These are phyloP conservation scores for Oropetium thomaeum DNA, from an alignment of 176 grass and related monocot genomes.

Conservation along the genomic window DNA sequence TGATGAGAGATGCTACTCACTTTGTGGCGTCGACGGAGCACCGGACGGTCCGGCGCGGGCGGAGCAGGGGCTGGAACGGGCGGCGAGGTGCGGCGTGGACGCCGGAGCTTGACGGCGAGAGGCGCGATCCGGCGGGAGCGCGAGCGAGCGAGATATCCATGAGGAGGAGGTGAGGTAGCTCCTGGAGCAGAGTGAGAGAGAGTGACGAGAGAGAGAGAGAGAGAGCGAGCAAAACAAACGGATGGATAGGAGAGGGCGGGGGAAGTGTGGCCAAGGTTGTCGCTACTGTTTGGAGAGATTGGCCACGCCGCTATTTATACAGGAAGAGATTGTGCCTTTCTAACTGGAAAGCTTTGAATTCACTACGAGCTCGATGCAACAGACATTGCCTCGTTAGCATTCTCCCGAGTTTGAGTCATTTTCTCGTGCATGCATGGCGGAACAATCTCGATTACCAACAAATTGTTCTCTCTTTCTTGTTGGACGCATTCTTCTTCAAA, in stretches of 20 bases:
- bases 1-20: neutral
- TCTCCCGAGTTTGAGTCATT: neutral
- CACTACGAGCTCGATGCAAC: neutral
- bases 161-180: no score
- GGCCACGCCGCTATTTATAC: constrained; percentile 3
- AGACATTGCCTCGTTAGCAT: no score
- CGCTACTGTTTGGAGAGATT: constrained; percentile 15
- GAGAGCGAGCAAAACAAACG: neutral
- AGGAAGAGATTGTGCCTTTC: no score
- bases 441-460: no score
- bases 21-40: constrained; percentile 71
- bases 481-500: no score
- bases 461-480: no score
- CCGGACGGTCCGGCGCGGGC: constrained; percentile 33
- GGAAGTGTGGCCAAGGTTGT: constrained; percentile 3
- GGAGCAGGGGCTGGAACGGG: constrained; percentile 7
- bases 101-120: constrained; percentile 2
- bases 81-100: constrained; percentile 6
- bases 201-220: no score
- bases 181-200: neutral
- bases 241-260: constrained; percentile 33
- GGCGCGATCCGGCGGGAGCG: constrained; percentile 10
- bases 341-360: no score
- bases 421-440: no score
- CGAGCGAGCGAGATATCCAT: constrained; percentile 21